phyloP scores from a whole-genome alignment of 2,329 filamentous ascomycete genomes.

The Diatrype stigma region DNA sequence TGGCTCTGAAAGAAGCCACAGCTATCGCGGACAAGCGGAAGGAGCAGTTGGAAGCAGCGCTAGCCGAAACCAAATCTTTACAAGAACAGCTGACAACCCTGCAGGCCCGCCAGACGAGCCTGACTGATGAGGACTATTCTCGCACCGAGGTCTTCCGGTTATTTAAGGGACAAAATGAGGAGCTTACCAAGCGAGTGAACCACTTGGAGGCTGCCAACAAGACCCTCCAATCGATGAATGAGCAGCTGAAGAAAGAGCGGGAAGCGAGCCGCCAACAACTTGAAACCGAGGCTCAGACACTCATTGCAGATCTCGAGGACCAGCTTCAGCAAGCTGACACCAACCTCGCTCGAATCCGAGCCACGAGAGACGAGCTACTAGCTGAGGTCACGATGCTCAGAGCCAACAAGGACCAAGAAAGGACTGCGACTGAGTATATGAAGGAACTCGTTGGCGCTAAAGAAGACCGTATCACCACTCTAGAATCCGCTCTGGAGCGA shows the following conservation, averaged over 20 bases:
- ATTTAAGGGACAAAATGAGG: constrained; percentile 84
- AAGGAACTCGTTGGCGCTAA: constrained; percentile 77
- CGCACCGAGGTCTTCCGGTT: constrained; percentile 92
- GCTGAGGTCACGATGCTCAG: constrained; percentile 80
- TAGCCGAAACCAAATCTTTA: constrained; percentile 69
- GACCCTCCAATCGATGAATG: constrained; percentile 76
- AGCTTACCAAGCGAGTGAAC: constrained; percentile 88
- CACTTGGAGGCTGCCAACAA: constrained; percentile 85
- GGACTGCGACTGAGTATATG: constrained; percentile 64
- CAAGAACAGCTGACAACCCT: constrained; percentile 76
- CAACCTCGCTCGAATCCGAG: constrained; percentile 80
- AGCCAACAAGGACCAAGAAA: constrained; percentile 72
- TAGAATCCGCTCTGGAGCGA: constrained; percentile 80
- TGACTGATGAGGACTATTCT: constrained; percentile 90
- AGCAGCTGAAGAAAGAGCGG: constrained; percentile 80
- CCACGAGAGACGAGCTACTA: constrained; percentile 77
- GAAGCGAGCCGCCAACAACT: constrained; percentile 76
- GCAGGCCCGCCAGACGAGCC: constrained; percentile 61
- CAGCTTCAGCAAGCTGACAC: constrained; percentile 77
- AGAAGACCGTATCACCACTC: constrained; percentile 71
- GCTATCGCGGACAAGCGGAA: constrained; percentile 80
- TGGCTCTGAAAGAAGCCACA: constrained; percentile 71
- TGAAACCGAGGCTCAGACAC: constrained; percentile 71
- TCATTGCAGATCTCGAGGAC: constrained; percentile 73
- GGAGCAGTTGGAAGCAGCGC: constrained; percentile 76